Base-by-base conservation (phyloP, 257 asterid genomes). In the Osmanthus fragrans region DNA sequence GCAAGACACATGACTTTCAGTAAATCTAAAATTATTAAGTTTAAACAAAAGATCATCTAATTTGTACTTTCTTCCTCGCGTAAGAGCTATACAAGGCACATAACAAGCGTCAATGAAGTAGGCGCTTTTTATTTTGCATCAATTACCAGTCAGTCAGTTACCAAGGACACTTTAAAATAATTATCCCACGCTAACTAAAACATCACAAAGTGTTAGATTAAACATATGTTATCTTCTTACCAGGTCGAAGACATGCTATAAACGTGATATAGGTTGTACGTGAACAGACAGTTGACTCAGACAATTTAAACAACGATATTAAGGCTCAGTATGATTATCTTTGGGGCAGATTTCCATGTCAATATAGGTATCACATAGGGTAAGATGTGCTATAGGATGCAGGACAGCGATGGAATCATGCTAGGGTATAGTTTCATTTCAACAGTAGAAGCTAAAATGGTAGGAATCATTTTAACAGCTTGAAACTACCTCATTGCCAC, bases 401-500 rank as follows among this genome's bases (percentile, higher is more conserved):
- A 78, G 30, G 76, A n/a, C 12, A 70, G 65, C 47, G 71, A 54
- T 65, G 72, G 65, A 45, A 23, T 30, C 66, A 51, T 51, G 23
- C 66, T 40, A 77, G 68, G 80, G 70, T 18, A 1, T n/a, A 58
- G 29, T 58, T 78, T 79, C 51, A 16, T 70, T 54, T 70, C 45
- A 45, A 30, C 13, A 45, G 2, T 13, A 29, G 37, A 73, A 32
- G 27, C 33, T 51, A 40, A 29, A 47, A 30, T 54, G 58, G 15
- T 1, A 75, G 32, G 54, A 19, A 73, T 29, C 33, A 29, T 37
- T 72, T 72, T 27, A 29, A 21, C 37, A 70, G 74, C 65, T 25
- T 39, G 23, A 73, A 81, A 66, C 29, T 87, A 91, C 98, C 93
- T 87, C 85, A 79, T 60, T 79, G 54, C 84, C 84, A 71, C 75